These are phyloP conservation scores for Monosporascus sp. DNA, from an alignment of 2,329 filamentous ascomycete species.

Conservation along the genomic window DNA sequence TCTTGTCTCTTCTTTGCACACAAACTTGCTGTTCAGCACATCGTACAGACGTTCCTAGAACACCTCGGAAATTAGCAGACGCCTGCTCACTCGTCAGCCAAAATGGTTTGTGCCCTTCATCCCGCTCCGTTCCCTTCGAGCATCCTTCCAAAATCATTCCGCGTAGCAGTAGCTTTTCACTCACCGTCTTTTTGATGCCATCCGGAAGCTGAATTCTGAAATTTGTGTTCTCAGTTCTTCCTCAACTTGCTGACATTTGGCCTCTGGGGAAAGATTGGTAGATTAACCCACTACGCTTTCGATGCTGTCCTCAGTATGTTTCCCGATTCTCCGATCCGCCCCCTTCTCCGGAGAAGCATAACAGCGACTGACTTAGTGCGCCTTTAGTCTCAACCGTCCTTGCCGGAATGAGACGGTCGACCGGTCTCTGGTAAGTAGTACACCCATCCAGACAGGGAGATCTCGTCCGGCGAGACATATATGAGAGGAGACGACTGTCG, in stretches of 20 bases:
- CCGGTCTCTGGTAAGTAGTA: constrained; percentile 85
- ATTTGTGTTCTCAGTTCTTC: constrained; percentile 40
- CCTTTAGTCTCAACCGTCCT: constrained; percentile 83
- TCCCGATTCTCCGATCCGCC: constrained; percentile 2
- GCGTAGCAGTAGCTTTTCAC: neutral
- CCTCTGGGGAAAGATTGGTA: constrained; percentile 76
- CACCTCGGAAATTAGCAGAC: too few species aligned
- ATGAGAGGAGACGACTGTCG: neutral
- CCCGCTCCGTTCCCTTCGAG: neutral
- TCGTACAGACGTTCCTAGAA: too few species aligned
- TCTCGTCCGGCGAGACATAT: too few species aligned
- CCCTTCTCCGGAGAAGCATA: constrained; percentile 8
- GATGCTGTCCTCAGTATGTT: constrained; percentile 84
- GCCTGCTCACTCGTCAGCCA: neutral
- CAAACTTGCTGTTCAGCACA: too few species aligned
- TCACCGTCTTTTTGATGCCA: constrained; percentile 4
- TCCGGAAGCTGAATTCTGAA: constrained; percentile 33
- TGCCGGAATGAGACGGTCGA: constrained; percentile 94
- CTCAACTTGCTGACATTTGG: constrained; percentile 65
- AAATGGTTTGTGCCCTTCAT: neutral
- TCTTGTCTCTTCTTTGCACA: too few species aligned
- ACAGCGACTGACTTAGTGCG: constrained; percentile 14
- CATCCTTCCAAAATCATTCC: too few species aligned
- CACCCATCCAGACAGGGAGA: neutral
- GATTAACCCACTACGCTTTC: constrained; percentile 90